Conservation (phyloP, 805 yeast species). For the Wickerhamiella lipophila region DNA sequence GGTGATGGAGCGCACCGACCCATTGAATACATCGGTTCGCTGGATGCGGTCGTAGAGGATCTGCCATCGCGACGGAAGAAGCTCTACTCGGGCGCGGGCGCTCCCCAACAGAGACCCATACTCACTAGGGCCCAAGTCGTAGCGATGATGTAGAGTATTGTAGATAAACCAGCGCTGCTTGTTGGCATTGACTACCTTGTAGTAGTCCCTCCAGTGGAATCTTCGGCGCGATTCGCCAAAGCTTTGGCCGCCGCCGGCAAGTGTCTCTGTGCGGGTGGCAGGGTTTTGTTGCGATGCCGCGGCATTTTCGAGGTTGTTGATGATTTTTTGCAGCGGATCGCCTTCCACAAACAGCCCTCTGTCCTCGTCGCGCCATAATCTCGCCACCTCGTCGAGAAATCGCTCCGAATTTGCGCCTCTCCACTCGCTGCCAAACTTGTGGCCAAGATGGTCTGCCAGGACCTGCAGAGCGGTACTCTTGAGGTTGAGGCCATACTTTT, state of each 20-base stretch:
- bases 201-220: constrained; percentile 62
- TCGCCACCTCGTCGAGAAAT: constrained; percentile 65
- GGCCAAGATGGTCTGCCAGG: constrained; percentile 65
- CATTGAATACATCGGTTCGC: constrained; percentile 63
- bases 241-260: not conserved
- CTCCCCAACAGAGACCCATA: constrained; percentile 19
- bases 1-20: constrained; percentile 35
- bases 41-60: constrained; percentile 56
- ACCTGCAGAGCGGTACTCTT: constrained; percentile 70
- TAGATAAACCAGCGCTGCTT: constrained; percentile 32
- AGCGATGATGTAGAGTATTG: constrained; percentile 40
- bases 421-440: constrained; percentile 78
- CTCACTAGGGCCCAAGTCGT: constrained; percentile 27
- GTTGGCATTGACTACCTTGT: constrained; percentile 49
- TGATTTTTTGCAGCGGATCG: constrained; percentile 47
- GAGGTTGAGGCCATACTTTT: constrained; percentile 82
- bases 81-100: constrained; percentile 18
- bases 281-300: constrained; percentile 8
- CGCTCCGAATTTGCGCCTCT: constrained; percentile 48
- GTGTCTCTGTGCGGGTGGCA: not conserved
- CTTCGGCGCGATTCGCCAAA: constrained; percentile 2
- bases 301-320: constrained; percentile 40
- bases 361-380: constrained; percentile 78
- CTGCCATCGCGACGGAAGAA: constrained; percentile 40
- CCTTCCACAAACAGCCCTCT: constrained; percentile 79